Evolutionary conservation across 2,329 filamentous ascomycete genomes (phyloP).

Genomic region (Hymenoscyphus occultus): DNA sequence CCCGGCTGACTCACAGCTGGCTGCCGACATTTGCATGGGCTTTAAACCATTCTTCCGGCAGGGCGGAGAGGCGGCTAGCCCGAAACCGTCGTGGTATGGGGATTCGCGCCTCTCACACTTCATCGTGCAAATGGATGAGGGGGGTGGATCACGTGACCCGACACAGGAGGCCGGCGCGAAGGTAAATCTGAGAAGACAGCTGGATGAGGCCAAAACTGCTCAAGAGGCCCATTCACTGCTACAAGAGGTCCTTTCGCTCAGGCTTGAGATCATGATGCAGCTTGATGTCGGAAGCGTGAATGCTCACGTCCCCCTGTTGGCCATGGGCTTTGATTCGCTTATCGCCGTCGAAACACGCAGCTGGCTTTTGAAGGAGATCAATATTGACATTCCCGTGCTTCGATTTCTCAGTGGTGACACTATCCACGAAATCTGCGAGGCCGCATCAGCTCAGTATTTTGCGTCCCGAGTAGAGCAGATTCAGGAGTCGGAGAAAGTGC

Average conservation of each 20-base stretch:
- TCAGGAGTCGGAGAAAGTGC: not conserved
- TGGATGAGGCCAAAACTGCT: not conserved
- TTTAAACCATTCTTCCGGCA: not conserved
- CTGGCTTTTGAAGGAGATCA: slow-evolving; percentile 47
- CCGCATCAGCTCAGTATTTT: not conserved
- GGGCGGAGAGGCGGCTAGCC: not conserved
- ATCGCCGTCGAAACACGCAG: slow-evolving; percentile 29
- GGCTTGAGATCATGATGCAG: not conserved
- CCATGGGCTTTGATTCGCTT: slow-evolving; percentile 36
- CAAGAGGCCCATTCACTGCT: not conserved
- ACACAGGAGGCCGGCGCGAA: not conserved
- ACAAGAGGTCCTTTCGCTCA: not conserved
- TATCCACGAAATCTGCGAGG: not conserved
- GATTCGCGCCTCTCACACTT: not conserved
- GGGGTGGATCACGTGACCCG: not conserved
- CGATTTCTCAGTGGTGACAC: slow-evolving; percentile 41
- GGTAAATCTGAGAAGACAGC: not conserved
- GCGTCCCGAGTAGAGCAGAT: not conserved
- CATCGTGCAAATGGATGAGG: not conserved
- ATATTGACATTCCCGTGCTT: slow-evolving; percentile 46
- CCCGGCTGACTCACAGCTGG: not conserved
- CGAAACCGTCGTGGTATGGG: not conserved
- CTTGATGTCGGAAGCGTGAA: not conserved
- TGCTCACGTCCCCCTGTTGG: slow-evolving; percentile 25
- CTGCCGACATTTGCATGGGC: slow-evolving; percentile 6